Evolutionary conservation across 2,329 filamentous ascomycete genomes (phyloP), one percentile per base, ranked within the genome.

Genomic region (Cladosporium oxysporum): DNA sequence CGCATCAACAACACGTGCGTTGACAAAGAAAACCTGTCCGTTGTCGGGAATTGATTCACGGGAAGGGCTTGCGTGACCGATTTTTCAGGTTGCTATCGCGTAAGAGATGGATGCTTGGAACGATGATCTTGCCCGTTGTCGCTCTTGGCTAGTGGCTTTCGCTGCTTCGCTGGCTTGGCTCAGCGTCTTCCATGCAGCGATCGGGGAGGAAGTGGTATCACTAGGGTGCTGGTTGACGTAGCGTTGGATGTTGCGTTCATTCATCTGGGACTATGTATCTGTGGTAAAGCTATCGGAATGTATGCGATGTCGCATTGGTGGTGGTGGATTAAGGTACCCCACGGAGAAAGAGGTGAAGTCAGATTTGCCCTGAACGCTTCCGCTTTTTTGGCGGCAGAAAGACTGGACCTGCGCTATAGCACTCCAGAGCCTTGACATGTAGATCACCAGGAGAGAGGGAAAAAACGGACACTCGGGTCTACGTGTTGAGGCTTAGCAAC

Each of bases 401-500:
- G 28, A 26, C 23, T 26, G 23, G 23, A 55, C 29, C 29, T 12
- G 33, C 52, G 52, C 52, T 55, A 55, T 21, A 33, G 26, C 29
- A 33, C 10, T n/a, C 28, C 12, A 33, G 52, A 55, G 52, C 28
- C 52, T 55, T 55, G 29, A 31, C 52, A 1, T 55, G 52, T 28
- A 29, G 52, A 55, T 55, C 52, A 33, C 29, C 28, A 21, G 28
- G 26, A 26, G 23, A 26, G 23, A 3, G 23, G 3, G 3, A 3
- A 47, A 55, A 55, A 55, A 12, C 14, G 26, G 31, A 31, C 50
- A 14, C 52, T 55, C n/a, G 12, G 18, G 16, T 16, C 11, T 55
- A n/a, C 52, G 52, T n/a, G 52, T 55, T 55, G 52, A 55, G 52
- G 52, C 52, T 55, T 55, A 55, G 52, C 52, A 29, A 31, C 52